Evolutionary conservation across 2,329 filamentous ascomycete species (phyloP), one percentile per base, ranked within the genome.

Genomic region (Blastomyces silverae): DNA sequence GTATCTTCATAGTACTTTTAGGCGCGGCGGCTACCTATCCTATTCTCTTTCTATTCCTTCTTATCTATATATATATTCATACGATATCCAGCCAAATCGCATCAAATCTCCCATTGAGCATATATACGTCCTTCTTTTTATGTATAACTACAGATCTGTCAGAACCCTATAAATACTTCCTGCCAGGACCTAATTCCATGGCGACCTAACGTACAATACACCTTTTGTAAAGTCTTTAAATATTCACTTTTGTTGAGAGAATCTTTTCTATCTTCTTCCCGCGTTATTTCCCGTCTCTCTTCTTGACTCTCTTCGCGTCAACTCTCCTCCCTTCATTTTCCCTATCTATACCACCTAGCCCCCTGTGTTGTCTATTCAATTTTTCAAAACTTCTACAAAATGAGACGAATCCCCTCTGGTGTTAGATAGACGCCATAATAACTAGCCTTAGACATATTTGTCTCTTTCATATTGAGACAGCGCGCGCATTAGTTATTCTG

Each of bases 61-160:
- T 60, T 48, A 28, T 17, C n/a, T 60, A 44, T 58, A 58, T 10
- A 44, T 44, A 48, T 60, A 59, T 60, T 28, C 22, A 25, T 50
- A 13, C 5, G 50, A 53, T 53, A 53, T 53, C 22, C 25, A 28
- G 3, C 11, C 22, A 53, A 28, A 22, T 53, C 22, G 25, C 25
- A 53, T 28, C 13, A 31, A 37, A 25, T 22, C 50, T 28, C 11
- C 13, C 3, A 28, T 28, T 13, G 3, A 13, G n/a, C 22, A 28
- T 53, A 28, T 3, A 3, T 34, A 3, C 6, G n/a, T n/a, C 28
- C 17, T 50, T 13, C 50, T 52, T 3, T 15, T 53, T 25, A 31
- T 53, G 50, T 53, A 53, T 31, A 28, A 28, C 2, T 28, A 31
- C 50, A 53, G 22, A 31, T 6, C 50, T 53, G 17, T 3, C 13